A percentile compares a stretch with the other conserved stretches of the same genome.
phyloP scores from a whole-genome alignment of 1,139 yeast species.

The Trichomonascaceae sp. region DNA sequence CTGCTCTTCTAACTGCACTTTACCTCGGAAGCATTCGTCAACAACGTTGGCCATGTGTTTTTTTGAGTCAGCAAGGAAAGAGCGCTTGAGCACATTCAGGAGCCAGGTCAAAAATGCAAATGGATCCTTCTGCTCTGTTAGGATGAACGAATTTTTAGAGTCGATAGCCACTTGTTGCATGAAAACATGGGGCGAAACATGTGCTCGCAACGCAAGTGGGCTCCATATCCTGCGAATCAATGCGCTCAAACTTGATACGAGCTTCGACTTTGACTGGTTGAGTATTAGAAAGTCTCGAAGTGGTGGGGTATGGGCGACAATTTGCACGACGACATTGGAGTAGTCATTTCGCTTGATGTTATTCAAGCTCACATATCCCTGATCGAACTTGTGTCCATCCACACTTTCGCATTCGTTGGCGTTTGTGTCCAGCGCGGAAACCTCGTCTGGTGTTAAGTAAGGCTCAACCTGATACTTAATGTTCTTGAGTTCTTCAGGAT shows the following conservation, averaged over 20 bases:
- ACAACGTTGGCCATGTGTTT: constrained; percentile 13
- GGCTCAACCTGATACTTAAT: constrained; percentile 45
- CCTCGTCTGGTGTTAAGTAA: constrained; percentile 27
- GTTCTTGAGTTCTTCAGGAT: constrained; percentile 35
- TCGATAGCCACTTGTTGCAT: constrained; percentile 34
- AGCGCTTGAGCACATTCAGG: constrained; percentile 30
- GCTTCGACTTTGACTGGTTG: constrained; percentile 14
- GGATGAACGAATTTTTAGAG: constrained; percentile 33
- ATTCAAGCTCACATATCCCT: constrained; percentile 58
- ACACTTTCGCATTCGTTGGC: constrained; percentile 16
- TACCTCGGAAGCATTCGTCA: constrained; percentile 39
- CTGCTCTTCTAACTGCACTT: constrained; percentile 27
- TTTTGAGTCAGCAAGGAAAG: constrained; percentile 1
- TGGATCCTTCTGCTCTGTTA: constrained; percentile 35
- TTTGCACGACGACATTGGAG: constrained; percentile 44
- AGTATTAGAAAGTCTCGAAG: constrained; percentile 40
- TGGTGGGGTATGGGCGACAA: constrained; percentile 39
- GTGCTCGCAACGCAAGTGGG: constrained; percentile 39
- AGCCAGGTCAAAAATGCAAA: constrained; percentile 47
- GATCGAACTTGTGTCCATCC: constrained; percentile 33
- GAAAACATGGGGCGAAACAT: constrained; percentile 57
- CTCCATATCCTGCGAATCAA: constrained; percentile 56
- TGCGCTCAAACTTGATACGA: constrained; percentile 27
- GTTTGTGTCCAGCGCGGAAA: constrained; percentile 23
- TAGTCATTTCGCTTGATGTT: constrained; percentile 39